Base-by-base conservation (phyloP, 352 stramenopile species). In the Blastocystis sp. region DNA sequence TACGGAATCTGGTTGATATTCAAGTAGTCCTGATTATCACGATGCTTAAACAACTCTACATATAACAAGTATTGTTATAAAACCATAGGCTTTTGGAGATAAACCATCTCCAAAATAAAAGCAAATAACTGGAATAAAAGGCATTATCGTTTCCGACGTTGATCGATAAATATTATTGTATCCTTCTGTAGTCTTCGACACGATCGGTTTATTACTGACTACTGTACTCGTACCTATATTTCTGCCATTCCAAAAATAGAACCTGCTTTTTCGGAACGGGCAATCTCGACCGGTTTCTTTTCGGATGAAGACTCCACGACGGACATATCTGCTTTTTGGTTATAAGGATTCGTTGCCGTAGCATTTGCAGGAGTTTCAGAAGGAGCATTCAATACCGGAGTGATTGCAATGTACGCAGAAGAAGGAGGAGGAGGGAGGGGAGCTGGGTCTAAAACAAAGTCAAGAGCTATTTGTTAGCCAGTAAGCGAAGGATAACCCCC, bases 41-140 rank as follows among this genome's bases (percentile, higher is more conserved):
- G 70, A 43, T 80, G 70, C 45, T 80, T 80, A 41, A 80, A 80
- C 70, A 80, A 80, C 45, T 80, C 70, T 80, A 64, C 23, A 18
- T 9, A 4, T 63, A 15, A 80, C n/a, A n/a, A 9, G 7, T 13
- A 20, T 8, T 5, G 13, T 9, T 41, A 9, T 15, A 29, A 43
- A 20, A 80, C 70, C 70, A 64, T 47, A 80, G 4, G 70, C 70
- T 26, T 62, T 61, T 8, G 70, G 70, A n/a, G 37, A 80, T 3
- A 80, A 41, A 18, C 70, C 70, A 64, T 80, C 70, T 63, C 70
- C 70, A 43, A 80, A 80, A 64, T 80, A 80, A 45, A 80, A n/a
- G 55, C 70, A 80, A 64, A 80, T 80, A 26, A 80, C 70, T 20
- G 70, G 70, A 63, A 80, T 80, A 23, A 80, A 80, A n/a, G 70